Base-by-base conservation (phyloP, 768 basidiomycete species). In the Amanita pseudoporphyria region DNA sequence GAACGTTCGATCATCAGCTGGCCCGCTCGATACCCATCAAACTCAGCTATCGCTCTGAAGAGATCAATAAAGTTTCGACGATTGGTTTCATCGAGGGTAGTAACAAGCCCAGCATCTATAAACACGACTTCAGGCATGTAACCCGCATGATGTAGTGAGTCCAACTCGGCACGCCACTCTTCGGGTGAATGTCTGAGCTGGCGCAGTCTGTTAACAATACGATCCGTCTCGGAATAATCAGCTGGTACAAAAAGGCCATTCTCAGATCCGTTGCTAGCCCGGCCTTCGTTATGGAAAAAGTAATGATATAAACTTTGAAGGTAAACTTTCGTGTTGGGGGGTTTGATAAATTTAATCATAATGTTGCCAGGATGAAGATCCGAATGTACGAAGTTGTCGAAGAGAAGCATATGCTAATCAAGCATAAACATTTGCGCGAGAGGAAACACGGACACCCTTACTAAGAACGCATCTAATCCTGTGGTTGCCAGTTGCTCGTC, bases 321-420 rank as follows among this genome's bases (percentile, higher is more conserved):
- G 40, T 89, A 69, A 57, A 80, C 72, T 38, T 71, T 66, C 0
- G 89, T 85, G 1, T 80, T 76, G 7, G 85, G 78, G 0, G 91
- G 91, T 62, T 87, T 89, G 60, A 81, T 84, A 70, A 98, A 98
- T 62, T 95, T 96, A 71, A 99, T 81, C 84, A 96, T 88, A 66
- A 97, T 94, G 63, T 98, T 98, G 26, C 95, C 95, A 2, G 89
- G 87, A 62, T 90, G 89, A 18, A 91, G 77, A 61, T 91, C 89
- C 3, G 87, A 75, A 63, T 98, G 96, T 9, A 95, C 92, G 65
- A 96, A 99, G 65, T 99, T 98, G 66, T 99, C 96, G 39, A 99
- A 71, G 1, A 99, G 71, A 16, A 99, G 79, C 96, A 99, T 99
- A 68, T 97, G 92, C 91, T 97, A 58, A 35, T 32, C 9, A 31